Percentiles rank a stretch among this genome's conserved stretches.
These are phyloP conservation scores for Alternaria triticina DNA, from an alignment of 2,329 filamentous ascomycete genomes.

Conservation along the genomic window DNA sequence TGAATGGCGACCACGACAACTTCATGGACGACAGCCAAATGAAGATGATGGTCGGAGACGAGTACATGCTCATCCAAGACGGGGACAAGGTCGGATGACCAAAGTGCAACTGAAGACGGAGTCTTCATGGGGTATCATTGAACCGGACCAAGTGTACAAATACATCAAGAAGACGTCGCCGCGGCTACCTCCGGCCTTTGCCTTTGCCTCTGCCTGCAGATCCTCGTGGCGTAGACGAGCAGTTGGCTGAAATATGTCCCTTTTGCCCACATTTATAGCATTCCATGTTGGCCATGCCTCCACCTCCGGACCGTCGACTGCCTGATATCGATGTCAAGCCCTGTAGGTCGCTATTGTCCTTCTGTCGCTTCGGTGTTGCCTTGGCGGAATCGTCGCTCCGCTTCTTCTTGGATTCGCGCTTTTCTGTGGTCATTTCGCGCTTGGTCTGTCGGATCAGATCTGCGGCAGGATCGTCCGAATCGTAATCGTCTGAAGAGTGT, in stretches of 20 bases:
- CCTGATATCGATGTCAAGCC: constrained; percentile 67
- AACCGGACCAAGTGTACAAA: constrained; percentile 11
- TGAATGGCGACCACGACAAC: constrained; percentile 46
- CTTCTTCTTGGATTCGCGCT: constrained; percentile 52
- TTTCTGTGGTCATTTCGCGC: constrained; percentile 52
- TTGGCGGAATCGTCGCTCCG: constrained; percentile 56
- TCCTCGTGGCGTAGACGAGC: constrained; percentile 45
- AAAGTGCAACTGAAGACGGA: constrained; percentile 4
- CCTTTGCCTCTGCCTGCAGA: constrained; percentile 33
- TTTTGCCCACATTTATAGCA: constrained; percentile 68
- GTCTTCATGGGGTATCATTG: constrained; percentile 24
- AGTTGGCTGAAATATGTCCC: constrained; percentile 66
- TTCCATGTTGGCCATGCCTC: constrained; percentile 48
- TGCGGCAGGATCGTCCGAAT: constrained; percentile 52
- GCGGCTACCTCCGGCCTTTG: constrained; percentile 29
- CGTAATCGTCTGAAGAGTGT: constrained; percentile 48
- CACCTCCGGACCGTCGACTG: constrained; percentile 33
- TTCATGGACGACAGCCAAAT: constrained; percentile 51
- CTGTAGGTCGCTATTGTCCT: constrained; percentile 69
- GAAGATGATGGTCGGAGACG: constrained; percentile 57
- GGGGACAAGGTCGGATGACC: constrained; percentile 8
- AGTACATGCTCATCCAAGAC: constrained; percentile 50
- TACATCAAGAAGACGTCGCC: not conserved
- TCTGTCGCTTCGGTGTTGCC: constrained; percentile 66
- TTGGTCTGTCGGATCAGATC: constrained; percentile 55